Evolutionary conservation across 305 asterid genomes (phyloP).

Genomic region (Fraxinus dipetala): DNA sequence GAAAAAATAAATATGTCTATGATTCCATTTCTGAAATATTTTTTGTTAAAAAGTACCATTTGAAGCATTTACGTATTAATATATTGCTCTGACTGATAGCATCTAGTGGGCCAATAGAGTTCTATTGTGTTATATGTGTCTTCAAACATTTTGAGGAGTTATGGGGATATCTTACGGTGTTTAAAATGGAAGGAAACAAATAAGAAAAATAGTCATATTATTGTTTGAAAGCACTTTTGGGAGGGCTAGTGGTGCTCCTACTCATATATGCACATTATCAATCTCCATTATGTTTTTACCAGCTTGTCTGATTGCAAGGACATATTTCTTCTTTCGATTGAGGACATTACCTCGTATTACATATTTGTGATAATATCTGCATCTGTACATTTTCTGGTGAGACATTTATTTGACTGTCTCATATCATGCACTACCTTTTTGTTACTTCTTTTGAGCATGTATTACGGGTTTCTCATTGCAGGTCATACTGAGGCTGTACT

Average conservation of each 20-base stretch:
- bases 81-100: background rate
- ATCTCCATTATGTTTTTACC: background rate
- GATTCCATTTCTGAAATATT: background rate
- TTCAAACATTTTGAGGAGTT: background rate
- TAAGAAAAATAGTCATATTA: background rate
- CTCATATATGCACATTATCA: background rate
- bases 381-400: background rate
- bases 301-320: background rate
- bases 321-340: background rate
- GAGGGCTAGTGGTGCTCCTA: background rate
- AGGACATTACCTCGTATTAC: background rate
- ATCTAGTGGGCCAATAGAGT: background rate
- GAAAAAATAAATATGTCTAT: background rate
- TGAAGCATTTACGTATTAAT: background rate
- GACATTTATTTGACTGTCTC: background rate
- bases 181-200: background rate
- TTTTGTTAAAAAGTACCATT: background rate
- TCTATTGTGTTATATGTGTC: background rate
- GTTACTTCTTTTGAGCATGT: background rate
- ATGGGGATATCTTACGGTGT: background rate
- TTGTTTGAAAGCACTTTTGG: background rate
- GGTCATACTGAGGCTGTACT: conserved; percentile 96
- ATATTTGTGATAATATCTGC: background rate
- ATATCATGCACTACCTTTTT: background rate
- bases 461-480: conserved; percentile 29